phyloP scores from a whole-genome alignment of 176 grass and related monocot species.

The Lolium perenne region DNA sequence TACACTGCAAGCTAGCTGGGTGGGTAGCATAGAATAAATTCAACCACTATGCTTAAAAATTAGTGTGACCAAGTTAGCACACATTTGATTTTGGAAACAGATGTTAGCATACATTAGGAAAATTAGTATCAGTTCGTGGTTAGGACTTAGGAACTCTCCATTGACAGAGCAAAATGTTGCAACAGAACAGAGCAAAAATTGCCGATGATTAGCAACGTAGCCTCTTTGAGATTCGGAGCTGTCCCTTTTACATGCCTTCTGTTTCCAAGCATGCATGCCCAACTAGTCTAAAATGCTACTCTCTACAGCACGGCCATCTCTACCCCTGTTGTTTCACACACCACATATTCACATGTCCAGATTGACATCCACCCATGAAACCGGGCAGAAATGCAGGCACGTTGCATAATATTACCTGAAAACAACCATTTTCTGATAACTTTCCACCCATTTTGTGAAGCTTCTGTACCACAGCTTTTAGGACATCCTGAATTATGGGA shows the following conservation, averaged over 20 bases:
- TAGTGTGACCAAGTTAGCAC: no score
- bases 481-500: background rate
- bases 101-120: background rate
- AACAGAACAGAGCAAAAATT: background rate
- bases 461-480: background rate
- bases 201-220: background rate
- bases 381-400: background rate
- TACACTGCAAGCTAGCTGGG: background rate
- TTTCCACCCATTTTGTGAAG: background rate
- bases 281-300: background rate
- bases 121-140: background rate
- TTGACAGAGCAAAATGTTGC: background rate
- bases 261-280: conserved; percentile 20
- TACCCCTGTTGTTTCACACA: background rate
- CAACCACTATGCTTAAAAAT: background rate
- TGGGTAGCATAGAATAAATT: background rate
- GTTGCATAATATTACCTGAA: background rate
- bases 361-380: background rate
- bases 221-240: background rate
- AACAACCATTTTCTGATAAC: no score
- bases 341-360: background rate
- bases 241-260: background rate
- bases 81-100: no score
- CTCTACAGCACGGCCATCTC: background rate
- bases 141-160: background rate